phyloP scores from a whole-genome alignment of 768 basidiomycete species.

The Hericium rajendrae region DNA sequence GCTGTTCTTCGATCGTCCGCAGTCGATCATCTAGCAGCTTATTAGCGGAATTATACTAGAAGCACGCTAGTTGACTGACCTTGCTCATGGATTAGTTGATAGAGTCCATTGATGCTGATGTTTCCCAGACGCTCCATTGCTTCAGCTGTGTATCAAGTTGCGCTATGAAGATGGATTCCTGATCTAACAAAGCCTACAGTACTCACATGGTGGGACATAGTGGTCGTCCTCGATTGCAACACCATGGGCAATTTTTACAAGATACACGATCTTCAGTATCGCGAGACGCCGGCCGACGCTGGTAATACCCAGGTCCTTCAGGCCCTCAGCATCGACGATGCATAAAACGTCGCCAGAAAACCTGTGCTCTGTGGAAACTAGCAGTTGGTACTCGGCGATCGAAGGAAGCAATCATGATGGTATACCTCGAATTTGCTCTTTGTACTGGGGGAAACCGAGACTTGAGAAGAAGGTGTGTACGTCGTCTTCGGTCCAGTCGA shows the following conservation, averaged over 20 bases:
- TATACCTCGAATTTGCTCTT: slow-evolving; percentile 68
- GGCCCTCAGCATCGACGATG: slow-evolving; percentile 69
- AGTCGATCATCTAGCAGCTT: slow-evolving; percentile 51
- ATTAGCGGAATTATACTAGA: slow-evolving; percentile 1
- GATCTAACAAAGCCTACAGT: not conserved
- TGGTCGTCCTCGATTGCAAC: slow-evolving; percentile 76
- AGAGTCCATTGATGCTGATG: slow-evolving; percentile 55
- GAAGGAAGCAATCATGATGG: slow-evolving; percentile 10
- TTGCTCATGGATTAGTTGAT: slow-evolving; percentile 64
- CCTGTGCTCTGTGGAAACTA: slow-evolving; percentile 62
- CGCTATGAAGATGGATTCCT: not conserved
- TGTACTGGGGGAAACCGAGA: slow-evolving; percentile 81
- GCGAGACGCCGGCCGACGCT: slow-evolving; percentile 87
- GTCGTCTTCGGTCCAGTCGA: slow-evolving; percentile 66
- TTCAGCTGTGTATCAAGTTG: slow-evolving; percentile 35
- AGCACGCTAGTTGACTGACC: slow-evolving; percentile 31
- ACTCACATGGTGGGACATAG: slow-evolving; percentile 84
- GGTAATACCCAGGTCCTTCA: slow-evolving; percentile 79
- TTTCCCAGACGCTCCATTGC: slow-evolving; percentile 42
- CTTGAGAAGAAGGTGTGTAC: slow-evolving; percentile 72
- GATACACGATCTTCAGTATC: slow-evolving; percentile 89
- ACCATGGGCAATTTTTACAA: slow-evolving; percentile 74
- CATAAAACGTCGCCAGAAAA: slow-evolving; percentile 88
- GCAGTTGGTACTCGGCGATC: not conserved
- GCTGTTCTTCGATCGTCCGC: slow-evolving; percentile 66